A percentile compares a stretch with the other conserved stretches of the same genome.
Conservation (phyloP, 2,329 filamentous ascomycete species). For the Fusarium xylarioides region DNA sequence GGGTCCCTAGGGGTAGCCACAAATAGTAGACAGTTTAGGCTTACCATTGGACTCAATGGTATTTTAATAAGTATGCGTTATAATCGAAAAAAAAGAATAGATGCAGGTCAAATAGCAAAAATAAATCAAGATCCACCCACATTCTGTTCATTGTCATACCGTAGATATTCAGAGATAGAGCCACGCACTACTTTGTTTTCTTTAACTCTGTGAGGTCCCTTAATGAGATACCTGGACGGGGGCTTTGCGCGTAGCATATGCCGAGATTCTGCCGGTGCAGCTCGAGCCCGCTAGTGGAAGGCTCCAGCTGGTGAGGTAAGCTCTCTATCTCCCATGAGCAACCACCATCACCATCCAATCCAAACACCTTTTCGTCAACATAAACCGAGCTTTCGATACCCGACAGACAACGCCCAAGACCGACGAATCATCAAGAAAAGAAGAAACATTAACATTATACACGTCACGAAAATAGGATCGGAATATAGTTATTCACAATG, state of each 20-base stretch:
- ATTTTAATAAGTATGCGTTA: background rate
- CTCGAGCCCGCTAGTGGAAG: conserved; percentile 44
- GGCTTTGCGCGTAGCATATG: background rate
- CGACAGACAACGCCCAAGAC: background rate
- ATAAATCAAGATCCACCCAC: background rate
- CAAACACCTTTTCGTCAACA: conserved; percentile 22
- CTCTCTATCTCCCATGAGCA: conserved; percentile 43
- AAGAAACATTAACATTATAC: too few species aligned
- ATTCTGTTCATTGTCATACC: background rate
- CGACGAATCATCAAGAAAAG: background rate
- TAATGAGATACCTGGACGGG: background rate
- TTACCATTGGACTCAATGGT: background rate
- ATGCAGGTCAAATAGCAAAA: background rate
- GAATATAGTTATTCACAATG: conserved; percentile 49
- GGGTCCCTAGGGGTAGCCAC: background rate
- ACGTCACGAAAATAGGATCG: background rate
- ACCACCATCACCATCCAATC: conserved; percentile 30
- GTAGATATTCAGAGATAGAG: background rate
- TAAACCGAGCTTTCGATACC: conserved; percentile 29
- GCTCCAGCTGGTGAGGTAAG: conserved; percentile 55
- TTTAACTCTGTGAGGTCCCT: background rate
- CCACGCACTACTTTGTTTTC: background rate
- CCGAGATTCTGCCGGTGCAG: conserved; percentile 47
- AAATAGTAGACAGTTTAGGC: background rate
- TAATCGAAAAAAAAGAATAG: background rate